Evolutionary conservation across 768 basidiomycete species (phyloP), one percentile per base, ranked within the genome.

Genomic region (Calocybe indica): DNA sequence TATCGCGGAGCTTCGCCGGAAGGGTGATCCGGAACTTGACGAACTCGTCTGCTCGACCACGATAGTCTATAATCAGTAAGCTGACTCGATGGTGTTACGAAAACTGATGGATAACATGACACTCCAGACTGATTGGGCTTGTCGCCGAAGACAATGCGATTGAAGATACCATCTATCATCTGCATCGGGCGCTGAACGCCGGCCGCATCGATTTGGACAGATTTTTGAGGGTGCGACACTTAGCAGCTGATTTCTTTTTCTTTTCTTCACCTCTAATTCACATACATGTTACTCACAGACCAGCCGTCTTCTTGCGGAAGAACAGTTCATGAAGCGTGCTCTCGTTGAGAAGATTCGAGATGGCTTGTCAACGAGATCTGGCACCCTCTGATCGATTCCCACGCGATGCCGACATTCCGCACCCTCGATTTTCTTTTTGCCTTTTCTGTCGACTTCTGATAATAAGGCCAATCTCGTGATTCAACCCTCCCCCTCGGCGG

Each of bases 131-230:
- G 15, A 84, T 97, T 55, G 90, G 97, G 61, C 76, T 98, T 29
- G 86, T 97, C n/a, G 94, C 96, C n/a, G 96, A 99, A 65, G 96
- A 98, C 65, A 93, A 92, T 58, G 92, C 95, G 1, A 93, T 98
- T 61, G 95, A 97, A 68, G 96, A 98, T 64, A 95, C 95, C 40
- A 88, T 96, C 50, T 99, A 97, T 68, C 93, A 98, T 63, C 78
- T 99, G 40, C 92, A 94, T 54, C 79, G 93, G 52, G 95, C 93
- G 0, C 73, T 99, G 53, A 96, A 96, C 61, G 73, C 85, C 45
- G 90, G 90, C 0, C 81, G 92, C 49, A 85, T 97, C 52, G 95
- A 98, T 70, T 77, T 98, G 47, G 95, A 99, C 61, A 79, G 88
- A 37, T 98, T 97, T 73, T 71, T 97, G 48, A 84, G 92, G 70